Conservation (phyloP, 805 yeast genomes). For the Schizosaccharomyces pombe region DNA sequence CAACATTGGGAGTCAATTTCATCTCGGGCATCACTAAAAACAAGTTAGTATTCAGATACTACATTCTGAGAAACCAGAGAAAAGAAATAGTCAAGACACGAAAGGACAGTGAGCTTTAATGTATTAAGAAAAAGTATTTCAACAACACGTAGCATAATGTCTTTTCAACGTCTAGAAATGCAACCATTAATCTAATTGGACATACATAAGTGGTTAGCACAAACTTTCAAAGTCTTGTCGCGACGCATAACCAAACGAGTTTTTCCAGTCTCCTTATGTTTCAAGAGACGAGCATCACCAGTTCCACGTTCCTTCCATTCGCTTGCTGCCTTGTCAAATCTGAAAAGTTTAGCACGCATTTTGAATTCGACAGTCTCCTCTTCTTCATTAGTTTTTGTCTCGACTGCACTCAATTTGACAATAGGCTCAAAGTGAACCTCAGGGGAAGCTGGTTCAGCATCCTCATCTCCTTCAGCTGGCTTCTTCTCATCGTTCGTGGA, state of each 20-base stretch:
- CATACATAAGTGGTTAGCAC: slow-evolving; percentile 79
- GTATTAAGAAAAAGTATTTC: background rate
- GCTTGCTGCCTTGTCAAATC: slow-evolving; percentile 32
- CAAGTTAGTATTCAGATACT: background rate
- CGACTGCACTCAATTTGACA: slow-evolving; percentile 85
- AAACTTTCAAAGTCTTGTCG: slow-evolving; percentile 91
- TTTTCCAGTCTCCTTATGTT: slow-evolving; percentile 63
- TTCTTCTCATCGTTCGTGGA: background rate
- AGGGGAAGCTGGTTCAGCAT: slow-evolving; percentile 42
- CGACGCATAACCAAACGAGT: slow-evolving; percentile 93
- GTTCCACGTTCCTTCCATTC: slow-evolving; percentile 99
- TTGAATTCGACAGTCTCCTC: slow-evolving; percentile 63
- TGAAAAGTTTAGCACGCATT: slow-evolving; percentile 83
- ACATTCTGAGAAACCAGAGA: too few species aligned
- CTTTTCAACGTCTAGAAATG: background rate
- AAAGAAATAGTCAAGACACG: too few species aligned
- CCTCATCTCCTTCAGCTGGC: slow-evolving; percentile 17
- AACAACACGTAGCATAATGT: background rate
- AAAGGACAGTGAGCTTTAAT: too few species aligned
- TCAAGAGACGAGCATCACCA: slow-evolving; percentile 86
- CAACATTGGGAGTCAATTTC: slow-evolving; percentile 66
- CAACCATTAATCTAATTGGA: background rate
- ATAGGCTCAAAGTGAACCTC: slow-evolving; percentile 92
- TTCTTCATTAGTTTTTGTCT: slow-evolving; percentile 87
- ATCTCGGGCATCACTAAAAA: slow-evolving; percentile 11